A percentile compares a stretch with the other conserved stretches of the same genome.
These are phyloP conservation scores for Misopates orontium DNA, from an alignment of 257 asterid genomes.

Conservation along the genomic window DNA sequence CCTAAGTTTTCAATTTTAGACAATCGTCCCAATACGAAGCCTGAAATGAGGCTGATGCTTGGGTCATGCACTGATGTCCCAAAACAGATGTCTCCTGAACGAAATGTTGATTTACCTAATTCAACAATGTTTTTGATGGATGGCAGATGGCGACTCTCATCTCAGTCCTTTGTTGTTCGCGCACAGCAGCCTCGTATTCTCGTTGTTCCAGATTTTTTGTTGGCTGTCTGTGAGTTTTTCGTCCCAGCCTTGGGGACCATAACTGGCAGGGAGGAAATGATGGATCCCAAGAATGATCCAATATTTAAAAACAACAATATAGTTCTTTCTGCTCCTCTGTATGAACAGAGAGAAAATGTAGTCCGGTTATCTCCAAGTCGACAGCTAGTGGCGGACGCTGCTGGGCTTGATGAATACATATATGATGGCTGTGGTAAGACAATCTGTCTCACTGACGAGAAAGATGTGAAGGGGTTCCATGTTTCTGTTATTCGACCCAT, in stretches of 20 bases:
- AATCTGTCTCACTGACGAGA: slow-evolving; percentile 59
- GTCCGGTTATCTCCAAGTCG: slow-evolving; percentile 74
- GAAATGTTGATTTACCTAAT: slow-evolving; percentile 51
- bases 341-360: slow-evolving; percentile 75
- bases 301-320: slow-evolving; percentile 65
- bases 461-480: slow-evolving; percentile 54
- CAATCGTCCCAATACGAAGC: slow-evolving; percentile 84
- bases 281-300: slow-evolving; percentile 93
- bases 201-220: slow-evolving; percentile 92
- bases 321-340: slow-evolving; percentile 56
- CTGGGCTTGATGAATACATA: slow-evolving; percentile 75
- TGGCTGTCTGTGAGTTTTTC: slow-evolving; percentile 88
- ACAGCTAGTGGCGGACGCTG: slow-evolving; percentile 82
- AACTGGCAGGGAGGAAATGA: slow-evolving; percentile 96
- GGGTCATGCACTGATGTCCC: slow-evolving; percentile 83
- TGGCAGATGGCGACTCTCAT: slow-evolving; percentile 90
- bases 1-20: slow-evolving; percentile 88
- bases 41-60: slow-evolving; percentile 99
- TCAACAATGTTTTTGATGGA: slow-evolving; percentile 99
- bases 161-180: slow-evolving; percentile 89
- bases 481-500: slow-evolving; percentile 58
- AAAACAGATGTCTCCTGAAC: slow-evolving; percentile 65
- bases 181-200: slow-evolving; percentile 96
- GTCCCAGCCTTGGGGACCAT: slow-evolving; percentile 92
- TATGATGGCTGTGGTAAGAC: slow-evolving; percentile 97